These are phyloP conservation scores for Collariella sp. DNA, from an alignment of 495 filamentous ascomycete species.

Conservation along the genomic window DNA sequence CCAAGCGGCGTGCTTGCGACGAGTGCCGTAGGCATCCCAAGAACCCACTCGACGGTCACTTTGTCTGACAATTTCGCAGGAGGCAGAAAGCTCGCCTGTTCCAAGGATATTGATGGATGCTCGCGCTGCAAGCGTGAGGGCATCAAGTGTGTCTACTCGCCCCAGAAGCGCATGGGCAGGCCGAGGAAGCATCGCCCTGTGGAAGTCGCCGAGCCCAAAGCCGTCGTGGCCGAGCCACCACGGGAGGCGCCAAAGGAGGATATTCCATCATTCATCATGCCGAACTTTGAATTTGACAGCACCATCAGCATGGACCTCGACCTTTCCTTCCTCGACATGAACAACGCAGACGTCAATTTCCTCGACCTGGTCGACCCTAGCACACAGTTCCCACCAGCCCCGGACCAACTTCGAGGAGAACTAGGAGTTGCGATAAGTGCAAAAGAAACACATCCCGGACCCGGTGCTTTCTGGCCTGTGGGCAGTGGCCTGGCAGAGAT, in stretches of 20 bases:
- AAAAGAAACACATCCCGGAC: neutral
- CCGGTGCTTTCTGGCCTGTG: conserved; percentile 4
- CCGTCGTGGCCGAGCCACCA: neutral
- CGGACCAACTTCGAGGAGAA: neutral
- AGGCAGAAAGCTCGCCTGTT: conserved; percentile 52
- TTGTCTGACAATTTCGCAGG: conserved; percentile 30
- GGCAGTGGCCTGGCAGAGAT: conserved; percentile 6
- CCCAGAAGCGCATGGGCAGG: conserved; percentile 55
- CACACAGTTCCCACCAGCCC: neutral
- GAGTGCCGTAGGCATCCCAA: conserved; percentile 49
- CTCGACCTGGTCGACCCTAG: conserved; percentile 21
- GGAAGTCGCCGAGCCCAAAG: conserved; percentile 10
- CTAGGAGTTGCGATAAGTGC: neutral
- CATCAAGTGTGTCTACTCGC: conserved; percentile 49
- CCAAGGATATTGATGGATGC: conserved; percentile 49
- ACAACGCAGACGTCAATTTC: conserved; percentile 25
- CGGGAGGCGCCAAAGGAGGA: neutral
- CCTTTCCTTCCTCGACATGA: conserved; percentile 29
- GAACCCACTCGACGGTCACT: neutral
- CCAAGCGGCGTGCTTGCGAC: conserved; percentile 50
- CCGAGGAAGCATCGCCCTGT: conserved; percentile 47
- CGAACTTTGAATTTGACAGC: conserved; percentile 20
- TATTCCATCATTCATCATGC: neutral
- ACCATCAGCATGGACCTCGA: conserved; percentile 25
- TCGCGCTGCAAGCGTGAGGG: conserved; percentile 46